Percentiles rank a stretch among this genome's conserved stretches.
These are phyloP conservation scores for Dovyalis caffra DNA, from an alignment of 345 rosid genomes.

Conservation along the genomic window DNA sequence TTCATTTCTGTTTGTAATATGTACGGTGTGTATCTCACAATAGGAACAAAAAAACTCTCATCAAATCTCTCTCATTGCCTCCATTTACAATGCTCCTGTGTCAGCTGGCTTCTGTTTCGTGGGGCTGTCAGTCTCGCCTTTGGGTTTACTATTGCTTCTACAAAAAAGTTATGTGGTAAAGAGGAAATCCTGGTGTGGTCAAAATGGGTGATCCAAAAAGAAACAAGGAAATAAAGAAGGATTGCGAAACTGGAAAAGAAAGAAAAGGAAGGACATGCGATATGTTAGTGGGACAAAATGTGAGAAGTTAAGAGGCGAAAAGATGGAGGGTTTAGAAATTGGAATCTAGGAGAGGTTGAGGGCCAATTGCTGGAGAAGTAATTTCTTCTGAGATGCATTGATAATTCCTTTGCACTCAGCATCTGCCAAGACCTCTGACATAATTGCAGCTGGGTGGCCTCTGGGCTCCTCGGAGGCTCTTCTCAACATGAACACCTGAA, in stretches of 20 bases:
- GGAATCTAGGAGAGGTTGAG: slow-evolving; percentile 1
- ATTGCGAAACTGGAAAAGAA: not conserved
- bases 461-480: not conserved
- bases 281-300: not conserved
- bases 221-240: not conserved
- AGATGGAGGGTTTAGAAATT: not conserved
- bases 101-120: not conserved
- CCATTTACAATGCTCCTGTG: not conserved
- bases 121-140: not conserved
- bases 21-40: not conserved
- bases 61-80: not conserved
- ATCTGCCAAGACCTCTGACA: not conserved
- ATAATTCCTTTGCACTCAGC: slow-evolving; percentile 1
- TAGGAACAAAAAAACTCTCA: not conserved
- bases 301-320: not conserved
- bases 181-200: not conserved
- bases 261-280: not conserved
- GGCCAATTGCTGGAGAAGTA: not conserved
- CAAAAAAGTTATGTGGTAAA: not conserved
- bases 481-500: slow-evolving; percentile 1
- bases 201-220: not conserved
- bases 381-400: not conserved
- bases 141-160: not conserved
- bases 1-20: not conserved
- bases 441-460: not conserved